Percentiles rank a stretch among this genome's conserved stretches.
phyloP scores from a whole-genome alignment of 2,329 filamentous ascomycete species.

The Ceratocystis cubensis region DNA sequence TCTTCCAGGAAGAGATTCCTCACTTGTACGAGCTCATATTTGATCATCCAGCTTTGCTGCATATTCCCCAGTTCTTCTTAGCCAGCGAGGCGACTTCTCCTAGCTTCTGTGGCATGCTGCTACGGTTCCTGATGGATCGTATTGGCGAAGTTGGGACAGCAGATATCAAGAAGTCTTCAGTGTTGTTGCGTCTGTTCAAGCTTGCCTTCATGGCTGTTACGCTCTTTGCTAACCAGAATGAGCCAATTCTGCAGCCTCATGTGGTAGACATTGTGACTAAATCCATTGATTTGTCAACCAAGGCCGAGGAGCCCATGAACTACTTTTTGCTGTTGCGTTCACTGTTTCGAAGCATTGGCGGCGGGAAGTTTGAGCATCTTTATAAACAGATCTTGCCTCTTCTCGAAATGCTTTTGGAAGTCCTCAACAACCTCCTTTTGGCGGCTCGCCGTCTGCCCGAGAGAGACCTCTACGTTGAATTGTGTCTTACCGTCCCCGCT shows the following conservation, averaged over 20 bases:
- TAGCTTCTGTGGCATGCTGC: constrained; percentile 93
- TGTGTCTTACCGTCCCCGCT: constrained; percentile 91
- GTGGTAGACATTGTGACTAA: constrained; percentile 96
- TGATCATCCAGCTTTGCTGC: constrained; percentile 82
- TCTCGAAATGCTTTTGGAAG: constrained; percentile 92
- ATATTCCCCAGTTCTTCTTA: constrained; percentile 95
- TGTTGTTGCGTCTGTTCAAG: constrained; percentile 89
- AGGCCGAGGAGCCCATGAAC: constrained; percentile 94
- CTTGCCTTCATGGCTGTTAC: constrained; percentile 99
- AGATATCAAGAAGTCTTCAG: constrained; percentile 84
- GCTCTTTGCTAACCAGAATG: constrained; percentile 85
- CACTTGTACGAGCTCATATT: constrained; percentile 97
- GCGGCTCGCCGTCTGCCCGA: constrained; percentile 83
- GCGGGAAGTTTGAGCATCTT: constrained; percentile 90
- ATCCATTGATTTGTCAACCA: constrained; percentile 90
- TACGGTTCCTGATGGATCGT: constrained; percentile 93
- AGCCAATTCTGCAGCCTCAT: constrained; percentile 87
- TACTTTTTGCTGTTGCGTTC: constrained; percentile 91
- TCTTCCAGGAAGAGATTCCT: constrained; percentile 94
- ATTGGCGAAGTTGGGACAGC: constrained; percentile 89
- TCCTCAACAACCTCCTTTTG: constrained; percentile 85
- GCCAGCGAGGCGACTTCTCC: constrained; percentile 97
- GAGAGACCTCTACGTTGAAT: constrained; percentile 89
- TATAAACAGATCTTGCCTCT: constrained; percentile 97
- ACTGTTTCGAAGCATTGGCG: constrained; percentile 90